Evolutionary conservation across 768 basidiomycete species (phyloP).

Genomic region (Austroboletus festivus): DNA sequence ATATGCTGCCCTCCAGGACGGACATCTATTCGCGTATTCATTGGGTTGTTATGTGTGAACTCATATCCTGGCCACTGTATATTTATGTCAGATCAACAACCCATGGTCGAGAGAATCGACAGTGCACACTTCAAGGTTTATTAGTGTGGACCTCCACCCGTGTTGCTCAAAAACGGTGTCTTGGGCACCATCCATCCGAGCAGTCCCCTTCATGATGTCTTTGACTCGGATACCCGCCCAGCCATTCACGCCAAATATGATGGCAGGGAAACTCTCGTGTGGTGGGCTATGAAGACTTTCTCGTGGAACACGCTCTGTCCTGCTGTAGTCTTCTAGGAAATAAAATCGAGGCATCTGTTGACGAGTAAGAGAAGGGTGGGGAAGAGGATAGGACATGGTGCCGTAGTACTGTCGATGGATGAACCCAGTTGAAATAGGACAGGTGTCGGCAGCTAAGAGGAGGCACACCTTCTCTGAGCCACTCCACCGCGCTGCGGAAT

Average conservation of each 20-base stretch:
- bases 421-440: background rate
- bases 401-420: conserved; percentile 14
- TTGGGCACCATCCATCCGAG: conserved; percentile 14
- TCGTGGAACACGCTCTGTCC: conserved; percentile 22
- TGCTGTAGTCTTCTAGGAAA: conserved; percentile 11
- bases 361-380: conserved; percentile 17
- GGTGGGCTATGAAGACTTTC: conserved; percentile 7
- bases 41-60: background rate
- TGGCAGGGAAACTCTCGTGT: conserved; percentile 10
- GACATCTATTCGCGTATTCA: conserved; percentile 14
- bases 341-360: conserved; percentile 18
- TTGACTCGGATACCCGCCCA: conserved; percentile 19
- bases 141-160: conserved; percentile 19
- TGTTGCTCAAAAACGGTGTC: conserved; percentile 15
- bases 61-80: conserved; percentile 27
- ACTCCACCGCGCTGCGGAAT: no score
- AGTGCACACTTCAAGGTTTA: conserved; percentile 21
- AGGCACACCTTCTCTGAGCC: conserved; percentile 5
- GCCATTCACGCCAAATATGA: conserved; percentile 17
- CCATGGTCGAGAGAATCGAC: background rate
- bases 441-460: background rate
- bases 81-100: background rate
- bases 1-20: conserved; percentile 3
- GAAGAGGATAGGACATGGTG: conserved; percentile 10
- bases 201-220: conserved; percentile 11